Evolutionary conservation across 805 yeast species (phyloP), one percentile per base, ranked within the genome.

Genomic region (Jamesozyma spencerorum): DNA sequence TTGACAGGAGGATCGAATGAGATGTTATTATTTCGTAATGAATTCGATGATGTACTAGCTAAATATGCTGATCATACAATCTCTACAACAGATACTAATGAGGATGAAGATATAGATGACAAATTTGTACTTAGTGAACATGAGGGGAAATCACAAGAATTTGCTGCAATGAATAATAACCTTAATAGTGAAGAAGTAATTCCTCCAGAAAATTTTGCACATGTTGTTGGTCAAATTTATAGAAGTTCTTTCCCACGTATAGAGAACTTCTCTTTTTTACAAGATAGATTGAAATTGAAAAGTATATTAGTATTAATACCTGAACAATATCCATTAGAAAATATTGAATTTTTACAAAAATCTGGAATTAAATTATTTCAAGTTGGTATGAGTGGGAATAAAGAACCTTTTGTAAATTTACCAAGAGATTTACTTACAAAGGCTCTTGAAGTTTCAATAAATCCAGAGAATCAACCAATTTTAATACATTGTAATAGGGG

Each of bases 401-500:
- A 92, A 56, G 95, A 87, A 54, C 95, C 95, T 10, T 86, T 87
- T 65, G 95, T 85, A 34, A 81, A 83, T 51, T 78, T 78, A 27
- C 73, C 80, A 6, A 71, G 72, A 3, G 80, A 78, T 28, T 67
- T 82, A 30, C 76, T 92, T 24, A 81, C 88, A 1, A 75, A 77
- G 44, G 96, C 97, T 0, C 66, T 90, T 47, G 79, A 81, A 55
- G 81, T 87, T 27, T 85, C 86, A 12, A 60, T 86, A 13, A 71
- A 92, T 53, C 96, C 97, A 0, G 78, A 59, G 18, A 90, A 92
- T 61, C 97, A 87, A 43, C 98, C 98, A 2, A 68, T 92, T 11
- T 66, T 92, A 47, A 85, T 92, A 34, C 98, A 92, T 61, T 92
- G 98, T 64, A 92, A 92, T 63, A 68, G 96, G 44, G 98, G 98